Evolutionary conservation across 139 green algal species (phyloP), one percentile per base, ranked within the genome.

Genomic region (Mesotaenium endlicherianum): DNA sequence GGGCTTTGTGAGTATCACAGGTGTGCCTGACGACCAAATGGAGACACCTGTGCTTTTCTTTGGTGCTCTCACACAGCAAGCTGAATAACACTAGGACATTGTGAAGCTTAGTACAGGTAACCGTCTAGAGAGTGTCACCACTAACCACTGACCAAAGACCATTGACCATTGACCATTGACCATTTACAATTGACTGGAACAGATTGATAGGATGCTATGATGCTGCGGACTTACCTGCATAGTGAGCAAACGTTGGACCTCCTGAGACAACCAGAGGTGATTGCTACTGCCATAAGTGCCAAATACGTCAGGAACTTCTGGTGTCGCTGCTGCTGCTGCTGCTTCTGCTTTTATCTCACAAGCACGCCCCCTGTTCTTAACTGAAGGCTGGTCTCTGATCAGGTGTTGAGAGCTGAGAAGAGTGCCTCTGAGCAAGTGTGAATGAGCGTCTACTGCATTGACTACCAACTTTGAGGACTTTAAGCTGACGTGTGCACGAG

Each of bases 201-300:
- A n/a, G n/a, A n/a, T n/a, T n/a, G n/a, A n/a, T n/a, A n/a, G n/a
- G n/a, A n/a, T n/a, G n/a, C n/a, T n/a, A 75, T 59, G 14, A 20
- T 75, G n/a, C 64, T 59, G 16, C 64, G 34, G 17, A 16, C 17
- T 75, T 45, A 59, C 64, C 64, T 59, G n/a, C 64, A 75, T 45
- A 17, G 17, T 67, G 17, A 16, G 17, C 14, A 75, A 45, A 45
- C 17, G 64, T 45, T 59, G 17, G 16, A 45, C 64, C 17, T 75
- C 64, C 64, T 59, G n/a, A 14, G n/a, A 75, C 64, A 75, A 45
- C 64, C 17, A 75, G 14, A 20, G 64, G 16, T 75, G 16, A 75
- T 75, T 45, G n/a, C 64, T 20, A 26, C 16, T 75, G 14, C 64
- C 17, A 45, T 75, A 20, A 45, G 64, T 20, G 31, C 64, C n/a